A percentile compares a stretch with the other conserved stretches of the same genome.
These are phyloP conservation scores for Lablab purpureus DNA, from an alignment of 306 rosid species.

Conservation along the genomic window DNA sequence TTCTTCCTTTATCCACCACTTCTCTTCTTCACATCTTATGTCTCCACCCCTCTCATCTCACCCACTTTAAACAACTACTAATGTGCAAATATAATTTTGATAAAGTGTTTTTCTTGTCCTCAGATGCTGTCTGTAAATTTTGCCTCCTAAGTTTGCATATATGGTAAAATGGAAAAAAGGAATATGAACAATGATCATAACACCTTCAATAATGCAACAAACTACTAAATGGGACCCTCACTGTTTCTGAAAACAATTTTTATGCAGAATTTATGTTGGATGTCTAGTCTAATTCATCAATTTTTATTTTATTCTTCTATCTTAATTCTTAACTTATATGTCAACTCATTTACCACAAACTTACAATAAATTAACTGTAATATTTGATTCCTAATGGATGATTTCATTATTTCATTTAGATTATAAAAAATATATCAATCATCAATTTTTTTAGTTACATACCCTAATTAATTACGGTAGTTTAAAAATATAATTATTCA, in stretches of 20 bases:
- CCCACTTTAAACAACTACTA: slow-evolving; percentile 33
- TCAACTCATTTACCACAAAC: too few species aligned
- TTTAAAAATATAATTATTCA: too few species aligned
- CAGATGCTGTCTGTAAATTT: not conserved
- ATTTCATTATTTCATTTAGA: too few species aligned
- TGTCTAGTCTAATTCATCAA: too few species aligned
- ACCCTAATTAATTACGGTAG: too few species aligned
- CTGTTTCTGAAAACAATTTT: not conserved
- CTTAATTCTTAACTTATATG: too few species aligned
- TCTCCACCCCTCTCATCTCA: slow-evolving; percentile 54
- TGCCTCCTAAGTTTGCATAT: not conserved
- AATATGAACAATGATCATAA: not conserved
- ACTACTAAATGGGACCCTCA: not conserved
- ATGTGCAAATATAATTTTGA: too few species aligned
- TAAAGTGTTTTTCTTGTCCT: not conserved
- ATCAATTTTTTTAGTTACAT: too few species aligned
- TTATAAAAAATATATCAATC: too few species aligned
- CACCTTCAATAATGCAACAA: not conserved
- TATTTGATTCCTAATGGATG: too few species aligned
- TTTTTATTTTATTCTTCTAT: too few species aligned
- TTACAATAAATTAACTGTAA: too few species aligned
- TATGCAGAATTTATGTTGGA: not conserved
- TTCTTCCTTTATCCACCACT: slow-evolving; percentile 31
- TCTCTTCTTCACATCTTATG: not conserved
- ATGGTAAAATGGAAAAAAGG: not conserved